Percentiles rank a stretch among this genome's conserved stretches.
These are phyloP conservation scores for Candida pini DNA, from an alignment of 805 yeast species.

Conservation along the genomic window DNA sequence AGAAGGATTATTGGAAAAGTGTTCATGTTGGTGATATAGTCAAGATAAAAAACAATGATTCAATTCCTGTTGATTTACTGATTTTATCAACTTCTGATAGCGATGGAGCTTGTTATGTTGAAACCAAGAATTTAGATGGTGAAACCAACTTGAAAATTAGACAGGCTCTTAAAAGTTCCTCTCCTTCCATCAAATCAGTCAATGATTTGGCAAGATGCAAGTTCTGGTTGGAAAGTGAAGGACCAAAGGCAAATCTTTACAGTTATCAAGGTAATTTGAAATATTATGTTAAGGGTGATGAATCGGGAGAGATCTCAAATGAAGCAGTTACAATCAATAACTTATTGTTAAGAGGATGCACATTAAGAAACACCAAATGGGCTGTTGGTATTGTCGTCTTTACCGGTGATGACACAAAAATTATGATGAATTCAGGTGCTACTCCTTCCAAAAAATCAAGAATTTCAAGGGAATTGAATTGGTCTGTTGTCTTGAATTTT, in stretches of 20 bases:
- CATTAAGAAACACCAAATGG: constrained; percentile 80
- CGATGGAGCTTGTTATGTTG: constrained; percentile 65
- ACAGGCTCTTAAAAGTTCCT: constrained; percentile 62
- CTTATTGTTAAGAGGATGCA: constrained; percentile 66
- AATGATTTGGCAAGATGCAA: constrained; percentile 44
- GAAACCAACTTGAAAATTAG: constrained; percentile 73
- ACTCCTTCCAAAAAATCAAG: constrained; percentile 76
- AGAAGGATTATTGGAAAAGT: constrained; percentile 60
- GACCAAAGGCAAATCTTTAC: constrained; percentile 75
- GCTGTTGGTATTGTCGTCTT: constrained; percentile 70
- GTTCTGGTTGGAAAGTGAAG: constrained; percentile 76
- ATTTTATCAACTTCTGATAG: constrained; percentile 63
- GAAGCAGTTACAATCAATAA: constrained; percentile 70
- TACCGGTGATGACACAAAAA: constrained; percentile 76
- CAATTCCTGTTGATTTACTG: constrained; percentile 71
- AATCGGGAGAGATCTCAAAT: constrained; percentile 31
- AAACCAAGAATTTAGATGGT: constrained; percentile 80
- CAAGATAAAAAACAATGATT: constrained; percentile 63
- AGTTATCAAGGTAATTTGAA: constrained; percentile 69
- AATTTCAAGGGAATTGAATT: constrained; percentile 66
- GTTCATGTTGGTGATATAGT: constrained; percentile 71
- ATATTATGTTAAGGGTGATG: constrained; percentile 32
- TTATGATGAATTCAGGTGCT: constrained; percentile 73
- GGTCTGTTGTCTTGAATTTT: constrained; percentile 65
- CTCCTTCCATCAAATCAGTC: constrained; percentile 30